Conservation (phyloP, 2,329 filamentous ascomycete genomes). For the Claviceps monticola region DNA sequence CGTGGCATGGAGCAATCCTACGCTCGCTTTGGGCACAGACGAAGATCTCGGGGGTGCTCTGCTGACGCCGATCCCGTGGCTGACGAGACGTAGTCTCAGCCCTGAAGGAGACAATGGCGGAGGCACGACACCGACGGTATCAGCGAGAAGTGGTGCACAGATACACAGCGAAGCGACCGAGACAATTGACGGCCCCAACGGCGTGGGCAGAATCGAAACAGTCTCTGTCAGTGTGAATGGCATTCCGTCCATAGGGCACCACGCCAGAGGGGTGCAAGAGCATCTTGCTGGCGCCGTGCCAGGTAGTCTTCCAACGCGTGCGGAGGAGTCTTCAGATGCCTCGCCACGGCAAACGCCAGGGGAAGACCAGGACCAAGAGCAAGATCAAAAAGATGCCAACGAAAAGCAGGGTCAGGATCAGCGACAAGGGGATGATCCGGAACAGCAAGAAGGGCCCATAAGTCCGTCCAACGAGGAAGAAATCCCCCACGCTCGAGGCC, state of each 20-base stretch:
- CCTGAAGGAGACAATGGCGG: constrained; percentile 8
- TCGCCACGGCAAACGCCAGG: background rate
- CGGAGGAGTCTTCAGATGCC: constrained; percentile 15
- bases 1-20: constrained; percentile 35
- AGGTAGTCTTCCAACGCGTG: constrained; percentile 42
- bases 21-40: constrained; percentile 56
- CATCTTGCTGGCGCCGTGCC: constrained; percentile 71
- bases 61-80: constrained; percentile 88
- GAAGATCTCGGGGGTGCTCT: constrained; percentile 82
- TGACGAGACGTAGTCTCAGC: constrained; percentile 31
- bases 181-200: constrained; percentile 70
- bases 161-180: constrained; percentile 61
- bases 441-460: constrained; percentile 16
- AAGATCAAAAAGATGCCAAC: background rate
- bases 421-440: background rate
- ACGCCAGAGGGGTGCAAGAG: constrained; percentile 54
- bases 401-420: background rate
- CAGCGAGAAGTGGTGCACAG: constrained; percentile 20
- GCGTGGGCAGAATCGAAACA: constrained; percentile 66
- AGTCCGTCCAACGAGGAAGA: constrained; percentile 41
- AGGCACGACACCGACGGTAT: constrained; percentile 6
- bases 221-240: constrained; percentile 65
- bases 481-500: constrained; percentile 70
- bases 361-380: background rate
- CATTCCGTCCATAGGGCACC: constrained; percentile 37